Evolutionary conservation across 2,329 filamentous ascomycete species (phyloP), one percentile per base, ranked within the genome.

Genomic region (Aureobasidium melanogenum): DNA sequence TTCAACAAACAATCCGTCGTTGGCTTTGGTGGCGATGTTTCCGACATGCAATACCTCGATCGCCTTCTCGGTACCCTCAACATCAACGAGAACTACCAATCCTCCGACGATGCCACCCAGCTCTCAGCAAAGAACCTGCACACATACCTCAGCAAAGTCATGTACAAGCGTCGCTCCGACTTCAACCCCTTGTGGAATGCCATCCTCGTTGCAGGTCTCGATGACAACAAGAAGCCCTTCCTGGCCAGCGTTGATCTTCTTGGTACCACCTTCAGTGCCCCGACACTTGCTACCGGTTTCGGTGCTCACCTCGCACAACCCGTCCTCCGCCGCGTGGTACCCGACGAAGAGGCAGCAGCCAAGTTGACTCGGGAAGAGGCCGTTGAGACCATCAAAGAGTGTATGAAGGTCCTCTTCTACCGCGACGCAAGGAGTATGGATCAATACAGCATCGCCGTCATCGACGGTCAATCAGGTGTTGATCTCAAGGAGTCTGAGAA

Each of bases 161-260:
- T 99, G 76, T 99, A 99, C 84, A 87, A 88, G 77, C 90, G 94
- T 67, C 91, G 94, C 70, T 91, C 88, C 71, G 89, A 96, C 73
- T 95, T 99, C 82, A 90, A 99, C 79, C 94, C 94, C 12, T 84
- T 99, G 64, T 99, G 94, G 94, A 99, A 97, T 79, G 88, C 92
- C 73, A 79, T 99, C 64, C 84, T 99, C 47, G 89, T 99, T 57
- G 93, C 88, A 56, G 94, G 94, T 28, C 82, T 97, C 62, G 90
- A 95, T 75, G 87, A 87, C 67, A 80, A 87, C 59, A 82, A 82
- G 68, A 84, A 87, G 75, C 93, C 94, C 26, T 99, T 97, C 84
- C 84, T 99, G 60, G 93, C 91, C 66, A 89, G 86, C 66, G 91
- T 91, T 59, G 94, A 99, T 78, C 82, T 99, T 63, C 85, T 97